Evolutionary conservation across 306 rosid species (phyloP), one percentile per base, ranked within the genome.

Genomic region (Ceratonia siliqua): DNA sequence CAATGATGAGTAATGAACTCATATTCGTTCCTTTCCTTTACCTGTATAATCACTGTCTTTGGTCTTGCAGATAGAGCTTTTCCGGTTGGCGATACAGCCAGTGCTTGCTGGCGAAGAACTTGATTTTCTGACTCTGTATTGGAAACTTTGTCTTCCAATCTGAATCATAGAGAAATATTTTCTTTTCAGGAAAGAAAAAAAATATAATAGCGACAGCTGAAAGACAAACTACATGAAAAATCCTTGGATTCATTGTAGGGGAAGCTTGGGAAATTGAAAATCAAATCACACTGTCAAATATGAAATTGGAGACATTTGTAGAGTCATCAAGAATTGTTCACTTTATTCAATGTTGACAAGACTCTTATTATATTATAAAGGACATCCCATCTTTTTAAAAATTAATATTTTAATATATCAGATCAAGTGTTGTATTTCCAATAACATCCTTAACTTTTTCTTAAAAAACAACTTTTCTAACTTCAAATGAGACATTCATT

Each of bases 51-150:
- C 82, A 89, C 82, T 0, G 97, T 83, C 90, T 83, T 92, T 59
- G 97, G 82, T 82, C 98, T 86, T 41, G 91, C 78, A 75, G 99
- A 84, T 45, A 92, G 69, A 80, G 93, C 56, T 80, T 83, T 95
- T 73, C 81, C 98, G 30, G 97, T 93, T 50, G 99, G 98, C 27
- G 99, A 95, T 83, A 86, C 89, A 70, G 94, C 87, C 91, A 95
- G 75, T 83, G 98, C 97, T 86, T 95, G 98, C 84, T 95, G 99
- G 75, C 99, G 99, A 89, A 95, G 94, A 79, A 95, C 96, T 84
- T 95, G 99, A 74, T 95, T 95, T 87, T 95, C 99, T 2, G 99
- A 92, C 85, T 95, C 99, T 56, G 96, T 78, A 83, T 92, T 95
- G 79, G 99, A 92, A 74, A 95, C 85, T 79, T 95, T 95, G 62